phyloP scores from a whole-genome alignment of 345 rosid genomes.

The Luvunga scandens region DNA sequence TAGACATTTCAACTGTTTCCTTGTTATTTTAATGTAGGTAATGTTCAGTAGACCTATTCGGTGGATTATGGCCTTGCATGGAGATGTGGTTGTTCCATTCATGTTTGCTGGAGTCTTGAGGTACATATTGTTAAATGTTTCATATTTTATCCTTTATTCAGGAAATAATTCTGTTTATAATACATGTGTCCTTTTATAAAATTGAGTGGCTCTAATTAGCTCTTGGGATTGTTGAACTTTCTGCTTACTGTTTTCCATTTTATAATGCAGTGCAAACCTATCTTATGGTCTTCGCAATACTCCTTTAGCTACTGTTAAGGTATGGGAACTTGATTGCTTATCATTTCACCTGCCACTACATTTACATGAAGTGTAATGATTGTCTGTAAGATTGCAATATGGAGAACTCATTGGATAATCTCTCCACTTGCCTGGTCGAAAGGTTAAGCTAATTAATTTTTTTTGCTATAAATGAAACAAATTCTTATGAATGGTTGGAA shows the following conservation, averaged over 20 bases:
- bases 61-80: constrained; percentile 95
- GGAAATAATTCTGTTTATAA: neutral
- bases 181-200: neutral
- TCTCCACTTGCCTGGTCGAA: neutral
- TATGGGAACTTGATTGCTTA: constrained; percentile 21
- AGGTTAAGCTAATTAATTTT: neutral
- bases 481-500: neutral
- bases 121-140: constrained; percentile 37
- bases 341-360: constrained; percentile 7
- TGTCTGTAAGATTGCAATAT: neutral
- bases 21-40: constrained; percentile 48
- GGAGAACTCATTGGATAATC: neutral
- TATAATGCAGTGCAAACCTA: constrained; percentile 63
- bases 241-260: constrained; percentile 19
- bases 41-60: constrained; percentile 91
- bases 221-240: neutral
- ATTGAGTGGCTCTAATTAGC: neutral
- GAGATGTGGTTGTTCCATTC: constrained; percentile 79
- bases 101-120: constrained; percentile 78
- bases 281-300: constrained; percentile 91
- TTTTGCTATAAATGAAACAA: neutral
- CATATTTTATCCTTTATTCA: neutral
- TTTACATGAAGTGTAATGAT: neutral
- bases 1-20: neutral
- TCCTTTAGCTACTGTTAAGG: constrained; percentile 63